phyloP scores from a whole-genome alignment of 768 basidiomycete species.

The Panus rudis region DNA sequence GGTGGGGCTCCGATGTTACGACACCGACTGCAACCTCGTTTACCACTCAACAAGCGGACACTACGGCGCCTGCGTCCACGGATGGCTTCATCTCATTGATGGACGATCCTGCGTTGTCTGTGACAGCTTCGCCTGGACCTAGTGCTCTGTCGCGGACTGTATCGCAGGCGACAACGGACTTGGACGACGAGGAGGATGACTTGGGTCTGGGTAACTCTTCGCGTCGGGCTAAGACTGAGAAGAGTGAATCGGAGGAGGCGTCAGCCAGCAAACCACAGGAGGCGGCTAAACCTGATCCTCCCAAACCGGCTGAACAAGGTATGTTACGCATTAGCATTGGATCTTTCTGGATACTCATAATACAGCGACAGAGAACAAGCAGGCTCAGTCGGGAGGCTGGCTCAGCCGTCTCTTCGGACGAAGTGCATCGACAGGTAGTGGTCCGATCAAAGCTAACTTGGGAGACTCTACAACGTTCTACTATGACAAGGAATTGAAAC shows the following conservation, averaged over 20 bases:
- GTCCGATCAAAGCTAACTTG: slow-evolving; percentile 84
- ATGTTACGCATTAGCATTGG: too few relatives aligned
- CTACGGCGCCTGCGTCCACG: slow-evolving; percentile 26
- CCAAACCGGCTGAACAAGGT: slow-evolving; percentile 24
- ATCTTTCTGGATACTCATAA: too few relatives aligned
- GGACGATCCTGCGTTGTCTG: slow-evolving; percentile 49
- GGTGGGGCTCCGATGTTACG: slow-evolving; percentile 52
- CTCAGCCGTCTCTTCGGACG: slow-evolving; percentile 77
- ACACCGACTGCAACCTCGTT: slow-evolving; percentile 74
- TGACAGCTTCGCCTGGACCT: slow-evolving; percentile 26
- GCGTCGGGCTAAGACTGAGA: slow-evolving; percentile 26
- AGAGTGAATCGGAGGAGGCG: slow-evolving; percentile 17
- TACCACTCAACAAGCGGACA: slow-evolving; percentile 43
- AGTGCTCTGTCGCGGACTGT: slow-evolving; percentile 10
- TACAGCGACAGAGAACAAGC: slow-evolving; percentile 20
- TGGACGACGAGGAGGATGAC: slow-evolving; percentile 76
- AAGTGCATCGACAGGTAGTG: slow-evolving; percentile 43
- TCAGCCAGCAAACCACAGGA: slow-evolving; percentile 7
- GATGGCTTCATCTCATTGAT: slow-evolving; percentile 76
- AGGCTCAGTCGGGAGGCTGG: slow-evolving; percentile 54
- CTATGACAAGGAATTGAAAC: slow-evolving; percentile 90
- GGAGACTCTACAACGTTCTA: slow-evolving; percentile 89
- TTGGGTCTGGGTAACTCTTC: slow-evolving; percentile 83
- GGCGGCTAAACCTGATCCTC: slow-evolving; percentile 6
- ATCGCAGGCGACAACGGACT: slow-evolving; percentile 15